These are phyloP conservation scores for Claviceps humidiphila DNA, from an alignment of 2,329 filamentous ascomycete genomes.

Conservation along the genomic window DNA sequence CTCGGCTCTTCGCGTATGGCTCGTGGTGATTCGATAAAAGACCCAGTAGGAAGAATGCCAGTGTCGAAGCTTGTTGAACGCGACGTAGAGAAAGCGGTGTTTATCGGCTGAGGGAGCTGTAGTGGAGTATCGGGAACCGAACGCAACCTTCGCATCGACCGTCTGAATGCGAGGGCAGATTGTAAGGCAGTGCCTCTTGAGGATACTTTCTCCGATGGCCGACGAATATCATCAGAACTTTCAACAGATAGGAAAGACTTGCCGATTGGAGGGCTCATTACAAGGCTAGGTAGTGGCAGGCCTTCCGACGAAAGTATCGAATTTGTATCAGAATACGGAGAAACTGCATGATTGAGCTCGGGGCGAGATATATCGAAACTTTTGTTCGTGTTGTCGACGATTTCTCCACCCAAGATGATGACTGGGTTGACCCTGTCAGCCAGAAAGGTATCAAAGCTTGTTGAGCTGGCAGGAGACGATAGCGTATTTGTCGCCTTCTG, in stretches of 20 bases:
- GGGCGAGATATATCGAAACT: slow-evolving; percentile 10
- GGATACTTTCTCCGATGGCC: slow-evolving; percentile 44
- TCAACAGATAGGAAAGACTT: slow-evolving; percentile 37
- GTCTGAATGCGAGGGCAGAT: slow-evolving; percentile 39
- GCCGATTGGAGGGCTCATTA: slow-evolving; percentile 33
- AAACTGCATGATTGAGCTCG: slow-evolving; percentile 36
- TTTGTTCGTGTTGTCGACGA: slow-evolving; percentile 46
- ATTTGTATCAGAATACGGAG: slow-evolving; percentile 28
- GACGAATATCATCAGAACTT: slow-evolving; percentile 15
- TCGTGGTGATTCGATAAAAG: slow-evolving; percentile 27
- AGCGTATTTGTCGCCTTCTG: slow-evolving; percentile 31
- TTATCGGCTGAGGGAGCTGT: slow-evolving; percentile 40
- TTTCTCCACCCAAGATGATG: slow-evolving; percentile 49
- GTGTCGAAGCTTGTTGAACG: slow-evolving; percentile 45
- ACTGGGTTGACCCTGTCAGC: slow-evolving; percentile 51
- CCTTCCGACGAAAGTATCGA: slow-evolving; percentile 27
- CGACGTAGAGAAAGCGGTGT: slow-evolving; percentile 32
- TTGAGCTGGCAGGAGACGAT: slow-evolving; percentile 38
- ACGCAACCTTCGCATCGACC: slow-evolving; percentile 39
- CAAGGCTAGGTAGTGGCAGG: slow-evolving; percentile 27
- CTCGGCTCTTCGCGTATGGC: slow-evolving; percentile 20
- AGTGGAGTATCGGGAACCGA: slow-evolving; percentile 30
- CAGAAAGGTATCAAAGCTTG: slow-evolving; percentile 42
- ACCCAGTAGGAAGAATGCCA: slow-evolving; percentile 44
- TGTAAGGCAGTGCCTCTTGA: slow-evolving; percentile 35